A percentile compares a stretch with the other conserved stretches of the same genome.
Conservation (phyloP, 1,284 basidiomycete species). For the Gymnopus androsaceus region DNA sequence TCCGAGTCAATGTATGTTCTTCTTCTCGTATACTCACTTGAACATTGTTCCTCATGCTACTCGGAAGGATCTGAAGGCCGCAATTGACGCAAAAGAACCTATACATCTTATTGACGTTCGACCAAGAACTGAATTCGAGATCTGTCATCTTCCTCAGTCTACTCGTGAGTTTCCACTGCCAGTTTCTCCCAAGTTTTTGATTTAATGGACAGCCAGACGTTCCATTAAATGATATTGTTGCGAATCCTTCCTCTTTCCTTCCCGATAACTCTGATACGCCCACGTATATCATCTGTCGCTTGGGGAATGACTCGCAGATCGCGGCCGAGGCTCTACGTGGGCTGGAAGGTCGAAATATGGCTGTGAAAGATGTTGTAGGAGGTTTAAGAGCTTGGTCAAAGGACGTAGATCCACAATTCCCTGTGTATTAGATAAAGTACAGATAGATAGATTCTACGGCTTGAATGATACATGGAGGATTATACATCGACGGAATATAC, state of each 20-base stretch:
- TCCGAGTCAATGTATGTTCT: conserved; percentile 48
- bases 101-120: conserved; percentile 80
- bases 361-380: conserved; percentile 74
- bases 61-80: conserved; percentile 44
- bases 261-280: conserved; percentile 29
- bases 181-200: not conserved
- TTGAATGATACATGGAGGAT: not conserved
- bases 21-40: not conserved
- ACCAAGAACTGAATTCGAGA: conserved; percentile 80
- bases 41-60: conserved; percentile 17
- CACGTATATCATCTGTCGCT: conserved; percentile 75
- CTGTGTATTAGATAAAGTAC: conserved; percentile 62
- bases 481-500: too few species aligned
- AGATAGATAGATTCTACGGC: not conserved
- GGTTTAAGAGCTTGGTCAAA: conserved; percentile 78
- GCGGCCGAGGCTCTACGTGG: conserved; percentile 71
- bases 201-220: conserved; percentile 49
- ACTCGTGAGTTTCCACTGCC: conserved; percentile 59
- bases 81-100: conserved; percentile 34
- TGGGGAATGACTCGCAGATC: conserved; percentile 93
- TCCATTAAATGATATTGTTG: conserved; percentile 63
- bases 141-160: conserved; percentile 79
- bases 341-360: conserved; percentile 27
- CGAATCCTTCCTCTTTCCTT: conserved; percentile 51
- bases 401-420: conserved; percentile 74